Evolutionary conservation across 768 basidiomycete genomes (phyloP).

Genomic region (Boletus reticuloceps): DNA sequence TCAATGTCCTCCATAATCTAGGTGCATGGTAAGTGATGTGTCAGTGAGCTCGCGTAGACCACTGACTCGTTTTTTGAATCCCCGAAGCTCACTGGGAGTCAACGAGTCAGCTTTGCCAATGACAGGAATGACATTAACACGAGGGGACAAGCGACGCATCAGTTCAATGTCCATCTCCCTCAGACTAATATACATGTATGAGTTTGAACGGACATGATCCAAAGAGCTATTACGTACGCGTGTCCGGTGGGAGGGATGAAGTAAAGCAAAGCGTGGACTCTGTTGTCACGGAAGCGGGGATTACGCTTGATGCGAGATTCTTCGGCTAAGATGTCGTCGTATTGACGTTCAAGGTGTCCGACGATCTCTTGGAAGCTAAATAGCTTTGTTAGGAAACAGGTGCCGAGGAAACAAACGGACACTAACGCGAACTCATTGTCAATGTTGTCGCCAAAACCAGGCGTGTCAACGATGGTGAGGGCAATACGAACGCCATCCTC

Average conservation of each 20-base stretch:
- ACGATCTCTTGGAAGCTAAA: constrained; percentile 94
- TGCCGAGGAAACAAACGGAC: constrained; percentile 4
- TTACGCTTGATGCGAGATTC: constrained; percentile 99
- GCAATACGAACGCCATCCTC: constrained; percentile 99
- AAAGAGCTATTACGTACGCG: constrained; percentile 55
- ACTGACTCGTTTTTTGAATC: constrained; percentile 91
- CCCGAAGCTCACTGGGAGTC: constrained; percentile 88
- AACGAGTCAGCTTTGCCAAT: constrained; percentile 95
- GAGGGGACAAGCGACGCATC: constrained; percentile 96
- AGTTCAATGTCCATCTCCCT: constrained; percentile 99
- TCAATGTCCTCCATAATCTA: constrained; percentile 99
- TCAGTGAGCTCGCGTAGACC: neutral
- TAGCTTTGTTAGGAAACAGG: constrained; percentile 2
- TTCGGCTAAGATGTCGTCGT: constrained; percentile 97
- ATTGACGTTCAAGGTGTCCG: constrained; percentile 95
- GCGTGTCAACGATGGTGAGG: constrained; percentile 96
- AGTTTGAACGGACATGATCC: neutral
- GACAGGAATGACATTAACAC: constrained; percentile 98
- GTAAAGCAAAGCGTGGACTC: constrained; percentile 94
- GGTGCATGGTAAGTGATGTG: neutral
- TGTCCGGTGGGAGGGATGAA: constrained; percentile 99
- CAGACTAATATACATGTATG: constrained; percentile 45
- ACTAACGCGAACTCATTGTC: constrained; percentile 98
- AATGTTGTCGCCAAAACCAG: constrained; percentile 98
- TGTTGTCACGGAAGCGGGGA: constrained; percentile 97